Evolutionary conservation across 2,329 filamentous ascomycete genomes (phyloP), one percentile per base, ranked within the genome.

Genomic region (Beauveria sp.): DNA sequence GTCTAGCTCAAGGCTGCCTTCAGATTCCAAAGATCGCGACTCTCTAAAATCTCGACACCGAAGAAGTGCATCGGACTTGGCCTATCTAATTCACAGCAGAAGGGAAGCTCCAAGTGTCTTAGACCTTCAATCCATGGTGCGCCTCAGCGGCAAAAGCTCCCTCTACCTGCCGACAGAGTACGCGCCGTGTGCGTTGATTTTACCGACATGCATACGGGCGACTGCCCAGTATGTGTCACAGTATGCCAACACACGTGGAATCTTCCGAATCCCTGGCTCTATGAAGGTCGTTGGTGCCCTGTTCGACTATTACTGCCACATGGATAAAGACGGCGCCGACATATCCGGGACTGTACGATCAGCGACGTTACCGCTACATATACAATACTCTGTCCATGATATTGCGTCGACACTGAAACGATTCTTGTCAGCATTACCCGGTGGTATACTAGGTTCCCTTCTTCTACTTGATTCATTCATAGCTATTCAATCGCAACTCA

Each of bases 351-450:
- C 86, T 0, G 83, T 85, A 30, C 78, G 82, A 40, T 82, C 78
- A 55, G 80, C 84, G 6, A 84, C 78, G 46, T 74, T 89, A 1
- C 86, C 87, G 3, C 70, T 73, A 2, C 84, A 88, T 66, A 84
- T 89, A 63, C 78, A 78, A 43, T 81, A 77, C 52, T 79, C 81
- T 7, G 77, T 84, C 3, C 84, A 89, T 63, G 87, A 89, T 71
- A 81, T 89, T 34, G 86, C 86, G 2, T 86, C 85, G 2, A 79
- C 83, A 0, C 88, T 90, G 72, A 89, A 89, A 67, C 81, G 79
- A 14, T 76, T 90, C n/a, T 74, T 90, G 0, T 78, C 80, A 0
- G 82, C 82, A 1, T 70, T 90, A 0, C 86, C 86, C 0, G 86
- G 86, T 0, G 87, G 87, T 0, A 85, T 90, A 46, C 73, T 90